Evolutionary conservation across 2,329 filamentous ascomycete species (phyloP), one percentile per base, ranked within the genome.

Genomic region (Phoma sp.): DNA sequence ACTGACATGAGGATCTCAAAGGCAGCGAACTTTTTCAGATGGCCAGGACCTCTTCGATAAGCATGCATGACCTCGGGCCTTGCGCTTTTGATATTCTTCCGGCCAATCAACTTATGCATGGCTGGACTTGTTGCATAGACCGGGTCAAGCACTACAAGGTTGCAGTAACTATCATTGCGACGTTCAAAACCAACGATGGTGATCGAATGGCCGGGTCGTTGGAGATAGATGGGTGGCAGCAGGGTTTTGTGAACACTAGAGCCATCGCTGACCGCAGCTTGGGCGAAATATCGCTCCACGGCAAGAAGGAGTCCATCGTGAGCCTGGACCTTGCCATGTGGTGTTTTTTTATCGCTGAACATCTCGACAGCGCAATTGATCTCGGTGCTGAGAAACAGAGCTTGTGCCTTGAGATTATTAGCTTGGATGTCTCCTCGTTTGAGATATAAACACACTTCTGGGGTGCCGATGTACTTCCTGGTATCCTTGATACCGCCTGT

Each of bases 391-490:
- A 83, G 76, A 63, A 96, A 89, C 61, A 96, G 82, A 7, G 92
- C 91, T 73, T 93, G 85, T 5, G 90, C 92, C 89, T 92, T 46
- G 26, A 20, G n/a, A 4, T n/a, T 39, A 38, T 71, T 26, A 72
- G 64, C 10, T 23, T 2, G 1, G 17, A 15, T 17, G 4, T 7
- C 10, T 20, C 15, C 5, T 39, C 49, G 10, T 18, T 1, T 3
- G 5, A 5, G 30, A 55, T 11, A 15, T 12, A 17, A 34, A 42
- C 57, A 62, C 78, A 91, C 90, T 80, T 98, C 93, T 7, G 91
- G 87, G 1, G 93, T 97, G 14, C 93, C 93, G 64, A 98, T 98
- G 69, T 95, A 98, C 74, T 97, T 98, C 56, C 95, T 85, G 0
- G 93, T 96, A n/a, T 88, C 88, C 59, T 81, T 85, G 59, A 98